Percentiles rank a stretch among this genome's conserved stretches.
phyloP scores from a whole-genome alignment of 495 filamentous ascomycete genomes.

The Lepidopterella palustris region DNA sequence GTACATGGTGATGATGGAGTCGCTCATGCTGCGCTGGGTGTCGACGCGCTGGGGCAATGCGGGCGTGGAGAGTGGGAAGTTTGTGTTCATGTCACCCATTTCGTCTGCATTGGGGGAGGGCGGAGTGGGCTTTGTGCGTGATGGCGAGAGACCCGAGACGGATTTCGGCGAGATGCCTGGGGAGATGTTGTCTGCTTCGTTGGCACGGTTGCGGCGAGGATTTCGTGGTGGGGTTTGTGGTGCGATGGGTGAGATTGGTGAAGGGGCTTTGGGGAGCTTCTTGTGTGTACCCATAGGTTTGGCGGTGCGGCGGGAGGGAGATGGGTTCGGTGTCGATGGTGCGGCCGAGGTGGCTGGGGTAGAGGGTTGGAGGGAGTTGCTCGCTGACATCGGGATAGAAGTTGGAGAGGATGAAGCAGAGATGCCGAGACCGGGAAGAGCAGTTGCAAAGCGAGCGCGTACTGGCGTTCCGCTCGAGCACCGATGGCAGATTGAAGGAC shows the following conservation, averaged over 20 bases:
- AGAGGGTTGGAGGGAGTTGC: neutral
- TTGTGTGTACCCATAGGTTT: neutral
- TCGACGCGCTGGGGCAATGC: conserved; percentile 18
- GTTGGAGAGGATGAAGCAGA: conserved; percentile 24
- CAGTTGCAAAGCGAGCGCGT: conserved; percentile 11
- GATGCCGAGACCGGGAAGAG: conserved; percentile 8
- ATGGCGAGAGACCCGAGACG: conserved; percentile 16
- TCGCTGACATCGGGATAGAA: conserved; percentile 12
- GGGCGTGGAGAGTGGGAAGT: conserved; percentile 23
- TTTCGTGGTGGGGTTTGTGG: conserved; percentile 22
- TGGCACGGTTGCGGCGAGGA: conserved; percentile 4
- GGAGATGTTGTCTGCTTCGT: conserved; percentile 16
- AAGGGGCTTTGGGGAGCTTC: neutral
- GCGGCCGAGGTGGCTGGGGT: conserved; percentile 2
- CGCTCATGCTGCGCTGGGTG: conserved; percentile 22
- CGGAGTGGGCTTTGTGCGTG: conserved; percentile 24
- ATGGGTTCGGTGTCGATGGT: conserved; percentile 12
- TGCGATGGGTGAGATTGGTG: neutral
- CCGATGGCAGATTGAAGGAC: neutral
- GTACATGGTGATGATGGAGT: conserved; percentile 23
- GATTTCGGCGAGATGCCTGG: conserved; percentile 24
- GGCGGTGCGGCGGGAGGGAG: conserved; percentile 1
- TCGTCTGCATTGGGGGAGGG: conserved; percentile 23
- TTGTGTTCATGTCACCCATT: conserved; percentile 19
- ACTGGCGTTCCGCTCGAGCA: neutral